Conservation (phyloP, 1,139 yeast genomes). For the Lodderomyces theae region DNA sequence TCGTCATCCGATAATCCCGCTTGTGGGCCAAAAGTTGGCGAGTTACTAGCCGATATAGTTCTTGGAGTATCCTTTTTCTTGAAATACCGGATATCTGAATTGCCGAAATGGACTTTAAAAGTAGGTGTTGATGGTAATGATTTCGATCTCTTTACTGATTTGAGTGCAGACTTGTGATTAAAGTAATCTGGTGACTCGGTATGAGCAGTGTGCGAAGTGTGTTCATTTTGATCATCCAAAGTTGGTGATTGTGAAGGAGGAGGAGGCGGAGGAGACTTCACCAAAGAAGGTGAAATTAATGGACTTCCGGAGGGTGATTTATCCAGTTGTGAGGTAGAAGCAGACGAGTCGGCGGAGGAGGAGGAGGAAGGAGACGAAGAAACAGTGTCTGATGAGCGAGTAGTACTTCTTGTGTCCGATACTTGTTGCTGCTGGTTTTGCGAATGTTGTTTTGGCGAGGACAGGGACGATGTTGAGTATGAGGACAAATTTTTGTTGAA, state of each 20-base stretch:
- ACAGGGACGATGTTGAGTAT: too few species aligned
- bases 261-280: too few species aligned
- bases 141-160: constrained; percentile 39
- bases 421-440: not conserved
- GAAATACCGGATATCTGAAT: constrained; percentile 68
- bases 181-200: constrained; percentile 13
- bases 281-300: constrained; percentile 6
- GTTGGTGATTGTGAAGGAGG: not conserved
- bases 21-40: constrained; percentile 44
- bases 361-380: constrained; percentile 1
- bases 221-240: not conserved
- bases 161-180: constrained; percentile 11
- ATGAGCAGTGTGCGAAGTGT: too few species aligned
- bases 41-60: constrained; percentile 66
- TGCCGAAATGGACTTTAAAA: constrained; percentile 77
- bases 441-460: not conserved
- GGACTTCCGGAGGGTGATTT: not conserved
- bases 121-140: constrained; percentile 77
- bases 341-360: not conserved
- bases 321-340: not conserved
- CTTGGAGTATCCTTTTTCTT: constrained; percentile 68
- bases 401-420: not conserved
- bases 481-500: constrained; percentile 18
- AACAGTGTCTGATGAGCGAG: not conserved
- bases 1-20: constrained; percentile 15